phyloP scores from a whole-genome alignment of 2,329 filamentous ascomycete species.

The Ceratocystiopsis brevicomis region DNA sequence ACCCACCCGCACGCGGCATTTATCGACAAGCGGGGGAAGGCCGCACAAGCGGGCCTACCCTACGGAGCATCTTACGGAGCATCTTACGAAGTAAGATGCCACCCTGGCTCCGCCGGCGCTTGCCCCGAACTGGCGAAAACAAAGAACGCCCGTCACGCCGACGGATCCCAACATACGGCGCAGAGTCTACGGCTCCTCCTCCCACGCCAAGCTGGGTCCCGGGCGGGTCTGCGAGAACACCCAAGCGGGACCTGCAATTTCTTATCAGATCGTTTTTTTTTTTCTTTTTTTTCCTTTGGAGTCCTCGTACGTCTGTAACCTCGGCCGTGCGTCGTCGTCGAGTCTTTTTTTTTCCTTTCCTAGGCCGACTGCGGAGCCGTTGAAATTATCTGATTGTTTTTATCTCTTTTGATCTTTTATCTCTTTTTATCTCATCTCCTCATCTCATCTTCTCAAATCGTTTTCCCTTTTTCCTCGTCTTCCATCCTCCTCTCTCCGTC shows the following conservation, averaged over 20 bases:
- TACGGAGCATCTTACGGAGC: no score
- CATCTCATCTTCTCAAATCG: neutral
- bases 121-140: no score
- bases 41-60: no score
- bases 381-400: neutral
- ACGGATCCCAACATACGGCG: no score
- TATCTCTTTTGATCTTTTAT: conserved; percentile 1
- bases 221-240: neutral
- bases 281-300: neutral
- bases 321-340: neutral
- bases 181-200: no score
- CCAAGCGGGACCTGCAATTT: neutral
- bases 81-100: no score
- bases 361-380: no score
- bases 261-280: neutral
- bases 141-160: no score
- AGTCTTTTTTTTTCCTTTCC: neutral
- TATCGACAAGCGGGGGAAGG: neutral
- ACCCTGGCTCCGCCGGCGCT: no score
- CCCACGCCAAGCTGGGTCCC: no score
- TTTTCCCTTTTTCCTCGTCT: neutral
- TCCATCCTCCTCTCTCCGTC: neutral
- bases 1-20: neutral
- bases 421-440: neutral
- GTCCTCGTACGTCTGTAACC: no score